Conservation (phyloP, 345 rosid genomes). For the Pseudoturritis turrita region DNA sequence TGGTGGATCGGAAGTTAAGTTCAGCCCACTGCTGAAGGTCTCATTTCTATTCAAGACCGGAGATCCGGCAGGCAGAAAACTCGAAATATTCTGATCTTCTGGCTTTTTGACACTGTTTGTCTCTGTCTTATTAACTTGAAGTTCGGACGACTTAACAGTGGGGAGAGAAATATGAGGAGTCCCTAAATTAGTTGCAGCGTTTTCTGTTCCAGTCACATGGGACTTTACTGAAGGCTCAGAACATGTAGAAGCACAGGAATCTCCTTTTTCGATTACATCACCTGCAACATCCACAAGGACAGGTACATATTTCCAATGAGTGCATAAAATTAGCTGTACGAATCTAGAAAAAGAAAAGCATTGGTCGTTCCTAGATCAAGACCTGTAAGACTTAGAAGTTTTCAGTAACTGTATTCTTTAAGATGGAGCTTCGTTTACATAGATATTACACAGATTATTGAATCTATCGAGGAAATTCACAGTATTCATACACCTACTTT, state of each 20-base stretch:
- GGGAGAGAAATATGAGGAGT: constrained; percentile 43
- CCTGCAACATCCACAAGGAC: constrained; percentile 24
- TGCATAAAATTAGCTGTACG: not conserved
- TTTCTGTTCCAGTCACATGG: constrained; percentile 33
- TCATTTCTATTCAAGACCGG: constrained; percentile 37
- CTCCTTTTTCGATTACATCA: constrained; percentile 17
- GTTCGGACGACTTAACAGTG: constrained; percentile 32
- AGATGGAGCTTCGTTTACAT: not conserved
- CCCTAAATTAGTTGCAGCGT: constrained; percentile 32
- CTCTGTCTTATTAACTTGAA: constrained; percentile 35
- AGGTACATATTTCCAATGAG: not conserved
- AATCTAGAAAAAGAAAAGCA: constrained; percentile 1
- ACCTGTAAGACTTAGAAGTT: not conserved
- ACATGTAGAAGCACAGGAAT: constrained; percentile 22
- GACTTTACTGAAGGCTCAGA: constrained; percentile 34
- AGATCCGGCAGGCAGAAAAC: constrained; percentile 32
- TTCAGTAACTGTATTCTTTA: not conserved
- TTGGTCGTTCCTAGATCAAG: not conserved
- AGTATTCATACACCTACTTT: not conserved
- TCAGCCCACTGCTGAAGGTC: constrained; percentile 44
- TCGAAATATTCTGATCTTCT: constrained; percentile 29
- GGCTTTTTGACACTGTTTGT: constrained; percentile 36
- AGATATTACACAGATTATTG: not conserved
- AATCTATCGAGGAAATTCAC: not conserved
- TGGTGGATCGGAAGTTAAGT: constrained; percentile 44